Evolutionary conservation across 805 yeast species (phyloP).

Genomic region (Kuraishia hungarica): DNA sequence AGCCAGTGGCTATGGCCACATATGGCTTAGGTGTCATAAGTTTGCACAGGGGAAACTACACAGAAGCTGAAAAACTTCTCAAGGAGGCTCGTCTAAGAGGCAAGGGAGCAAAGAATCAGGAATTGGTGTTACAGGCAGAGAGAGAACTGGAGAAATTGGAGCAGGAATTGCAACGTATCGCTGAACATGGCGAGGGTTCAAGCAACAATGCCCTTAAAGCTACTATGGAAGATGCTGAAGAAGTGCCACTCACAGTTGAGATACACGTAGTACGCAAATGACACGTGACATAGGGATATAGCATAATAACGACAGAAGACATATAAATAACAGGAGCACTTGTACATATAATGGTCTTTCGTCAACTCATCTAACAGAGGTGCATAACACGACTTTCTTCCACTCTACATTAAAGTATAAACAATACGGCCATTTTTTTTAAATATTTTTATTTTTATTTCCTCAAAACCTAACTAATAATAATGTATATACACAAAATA

Average conservation of each 20-base stretch:
- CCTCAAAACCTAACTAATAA: slow-evolving; percentile 9
- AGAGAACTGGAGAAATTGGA: slow-evolving; percentile 51
- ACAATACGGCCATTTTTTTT: slow-evolving; percentile 3
- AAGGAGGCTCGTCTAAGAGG: slow-evolving; percentile 68
- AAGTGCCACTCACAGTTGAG: not conserved
- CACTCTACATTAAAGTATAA: not conserved
- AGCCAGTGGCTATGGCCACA: slow-evolving; percentile 70
- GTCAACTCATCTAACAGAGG: too few relatives aligned
- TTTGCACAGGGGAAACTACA: slow-evolving; percentile 48
- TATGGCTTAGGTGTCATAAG: slow-evolving; percentile 81
- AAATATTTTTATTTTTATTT: slow-evolving; percentile 9
- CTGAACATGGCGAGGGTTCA: not conserved
- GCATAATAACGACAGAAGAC: too few relatives aligned
- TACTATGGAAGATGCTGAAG: not conserved
- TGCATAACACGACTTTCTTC: too few relatives aligned
- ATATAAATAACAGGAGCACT: too few relatives aligned
- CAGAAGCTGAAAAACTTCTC: slow-evolving; percentile 50
- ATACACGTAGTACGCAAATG: not conserved
- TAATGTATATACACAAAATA: slow-evolving; percentile 3
- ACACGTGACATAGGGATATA: not conserved
- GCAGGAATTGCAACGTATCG: slow-evolving; percentile 10
- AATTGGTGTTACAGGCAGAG: slow-evolving; percentile 56
- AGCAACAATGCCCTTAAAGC: slow-evolving; percentile 4
- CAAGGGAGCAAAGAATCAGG: slow-evolving; percentile 53
- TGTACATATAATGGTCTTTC: too few relatives aligned